Conservation (phyloP, 495 filamentous ascomycete species). For the Chaetomium fimeti region DNA sequence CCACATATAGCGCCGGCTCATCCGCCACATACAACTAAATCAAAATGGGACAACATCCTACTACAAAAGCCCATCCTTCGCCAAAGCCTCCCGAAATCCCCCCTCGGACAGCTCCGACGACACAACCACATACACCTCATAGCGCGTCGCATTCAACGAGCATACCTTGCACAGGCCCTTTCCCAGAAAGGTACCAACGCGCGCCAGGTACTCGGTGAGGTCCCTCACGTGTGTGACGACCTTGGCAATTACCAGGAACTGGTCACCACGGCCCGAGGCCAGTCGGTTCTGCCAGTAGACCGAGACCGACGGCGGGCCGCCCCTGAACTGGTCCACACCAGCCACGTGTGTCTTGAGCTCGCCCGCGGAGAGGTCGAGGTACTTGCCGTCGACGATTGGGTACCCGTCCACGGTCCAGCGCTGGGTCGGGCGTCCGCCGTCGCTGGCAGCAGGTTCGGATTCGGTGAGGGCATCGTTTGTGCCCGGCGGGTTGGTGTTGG, state of each 20-base stretch:
- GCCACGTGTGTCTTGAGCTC: too few relatives aligned
- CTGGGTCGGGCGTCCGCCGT: too few relatives aligned
- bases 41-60: too few relatives aligned
- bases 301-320: conserved; percentile 2
- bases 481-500: too few relatives aligned
- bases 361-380: too few relatives aligned
- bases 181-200: background rate
- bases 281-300: conserved; percentile 7
- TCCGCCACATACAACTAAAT: too few relatives aligned
- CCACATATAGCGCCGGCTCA: too few relatives aligned
- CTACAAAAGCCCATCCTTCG: too few relatives aligned
- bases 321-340: background rate
- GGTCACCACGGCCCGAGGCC: conserved; percentile 3
- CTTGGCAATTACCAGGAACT: conserved; percentile 7
- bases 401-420: too few relatives aligned
- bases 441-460: too few relatives aligned
- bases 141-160: conserved; percentile 5
- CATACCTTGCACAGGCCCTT: conserved; percentile 1
- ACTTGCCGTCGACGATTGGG: too few relatives aligned
- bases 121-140: conserved; percentile 12
- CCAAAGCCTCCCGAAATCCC: conserved; percentile 4
- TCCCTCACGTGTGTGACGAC: background rate
- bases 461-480: too few relatives aligned
- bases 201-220: conserved; percentile 8
- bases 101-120: conserved; percentile 9